These are phyloP conservation scores for Stemphylium beticola DNA, from an alignment of 2,329 filamentous ascomycete species.

Conservation along the genomic window DNA sequence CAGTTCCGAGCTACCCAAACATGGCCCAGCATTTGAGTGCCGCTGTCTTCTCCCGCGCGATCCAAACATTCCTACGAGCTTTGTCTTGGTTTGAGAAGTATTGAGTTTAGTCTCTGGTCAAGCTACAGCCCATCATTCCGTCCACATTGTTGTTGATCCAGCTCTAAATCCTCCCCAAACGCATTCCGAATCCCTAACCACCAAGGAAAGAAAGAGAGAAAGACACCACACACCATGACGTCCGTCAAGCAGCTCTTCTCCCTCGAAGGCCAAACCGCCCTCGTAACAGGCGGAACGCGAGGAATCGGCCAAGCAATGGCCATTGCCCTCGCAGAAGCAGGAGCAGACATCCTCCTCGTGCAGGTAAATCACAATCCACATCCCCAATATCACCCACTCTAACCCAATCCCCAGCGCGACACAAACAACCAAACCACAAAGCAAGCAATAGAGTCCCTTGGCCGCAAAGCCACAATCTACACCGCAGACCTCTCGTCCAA, in stretches of 20 bases:
- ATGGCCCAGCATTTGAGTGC: slow-evolving; percentile 12
- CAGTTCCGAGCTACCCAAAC: slow-evolving; percentile 27
- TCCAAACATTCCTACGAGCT: neutral
- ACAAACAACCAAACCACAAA: slow-evolving; percentile 64
- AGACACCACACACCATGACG: slow-evolving; percentile 28
- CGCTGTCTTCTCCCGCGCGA: slow-evolving; percentile 9
- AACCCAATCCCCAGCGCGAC: slow-evolving; percentile 55
- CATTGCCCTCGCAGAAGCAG: slow-evolving; percentile 57
- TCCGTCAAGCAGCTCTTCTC: slow-evolving; percentile 54
- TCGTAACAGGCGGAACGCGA: slow-evolving; percentile 58
- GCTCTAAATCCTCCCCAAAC: neutral
- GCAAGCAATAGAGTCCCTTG: slow-evolving; percentile 66
- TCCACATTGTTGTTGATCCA: neutral
- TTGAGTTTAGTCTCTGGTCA: neutral
- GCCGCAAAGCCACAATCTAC: slow-evolving; percentile 71
- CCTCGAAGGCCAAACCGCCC: slow-evolving; percentile 56
- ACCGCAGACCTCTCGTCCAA: slow-evolving; percentile 70
- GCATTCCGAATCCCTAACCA: slow-evolving; percentile 12
- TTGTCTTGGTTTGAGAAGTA: neutral
- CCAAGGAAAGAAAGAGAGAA: neutral
- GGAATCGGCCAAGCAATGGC: slow-evolving; percentile 60
- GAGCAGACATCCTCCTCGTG: slow-evolving; percentile 58
- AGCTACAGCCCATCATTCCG: neutral
- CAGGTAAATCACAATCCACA: slow-evolving; percentile 46
- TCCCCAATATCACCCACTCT: slow-evolving; percentile 1